A percentile compares a stretch with the other conserved stretches of the same genome.
These are phyloP conservation scores for Aspergillus baeticus DNA, from an alignment of 495 filamentous ascomycete species.

Conservation along the genomic window DNA sequence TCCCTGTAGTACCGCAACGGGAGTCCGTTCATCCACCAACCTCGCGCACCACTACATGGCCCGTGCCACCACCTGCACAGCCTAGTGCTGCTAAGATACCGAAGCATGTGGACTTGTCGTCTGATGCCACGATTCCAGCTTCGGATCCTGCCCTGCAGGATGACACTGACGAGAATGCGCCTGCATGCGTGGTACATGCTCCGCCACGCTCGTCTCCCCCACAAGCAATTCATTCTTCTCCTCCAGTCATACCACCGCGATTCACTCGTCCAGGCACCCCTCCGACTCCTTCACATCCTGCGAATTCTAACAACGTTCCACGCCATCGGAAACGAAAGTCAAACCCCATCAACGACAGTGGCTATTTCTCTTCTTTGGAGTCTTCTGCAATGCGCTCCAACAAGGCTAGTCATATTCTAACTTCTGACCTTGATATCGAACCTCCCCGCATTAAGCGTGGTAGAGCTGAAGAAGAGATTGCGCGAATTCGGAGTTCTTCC, in stretches of 20 bases:
- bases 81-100: conserved; percentile 22
- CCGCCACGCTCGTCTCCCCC: conserved; percentile 58
- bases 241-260: conserved; percentile 68
- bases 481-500: conserved; percentile 85
- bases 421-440: conserved; percentile 69
- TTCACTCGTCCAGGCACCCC: conserved; percentile 70
- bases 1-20: conserved; percentile 35
- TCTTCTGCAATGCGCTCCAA: conserved; percentile 81
- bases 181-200: conserved; percentile 30
- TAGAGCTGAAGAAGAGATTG: conserved; percentile 93
- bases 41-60: conserved; percentile 40
- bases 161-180: conserved; percentile 51
- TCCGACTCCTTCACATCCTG: conserved; percentile 61
- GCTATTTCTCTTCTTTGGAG: conserved; percentile 96
- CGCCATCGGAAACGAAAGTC: conserved; percentile 68
- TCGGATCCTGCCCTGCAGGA: conserved; percentile 75
- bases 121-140: conserved; percentile 90
- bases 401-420: conserved; percentile 57
- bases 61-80: conserved; percentile 34
- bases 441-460: conserved; percentile 80
- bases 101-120: conserved; percentile 65
- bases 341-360: conserved; percentile 87
- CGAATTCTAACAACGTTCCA: conserved; percentile 45
- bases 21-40: conserved; percentile 31
- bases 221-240: conserved; percentile 80